Percentiles rank a stretch among this genome's conserved stretches.
Conservation (phyloP, 176 grass and related monocot species). For the Tillandsia fasciculata region DNA sequence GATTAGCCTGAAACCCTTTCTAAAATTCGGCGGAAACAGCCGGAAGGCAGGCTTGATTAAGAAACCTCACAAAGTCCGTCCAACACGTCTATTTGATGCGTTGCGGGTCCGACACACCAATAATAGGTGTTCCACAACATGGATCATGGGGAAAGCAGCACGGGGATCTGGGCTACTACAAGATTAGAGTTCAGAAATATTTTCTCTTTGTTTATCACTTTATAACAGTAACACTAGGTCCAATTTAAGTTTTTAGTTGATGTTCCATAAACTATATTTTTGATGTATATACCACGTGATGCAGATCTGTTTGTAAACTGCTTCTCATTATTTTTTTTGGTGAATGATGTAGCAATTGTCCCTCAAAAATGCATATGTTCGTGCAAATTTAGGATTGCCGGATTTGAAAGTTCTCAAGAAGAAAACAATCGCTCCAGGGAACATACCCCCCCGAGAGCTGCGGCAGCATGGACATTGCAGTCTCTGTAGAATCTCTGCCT, state of each 20-base stretch:
- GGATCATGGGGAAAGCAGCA: no score
- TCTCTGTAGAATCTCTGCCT: constrained; percentile 22
- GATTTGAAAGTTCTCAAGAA: constrained; percentile 19
- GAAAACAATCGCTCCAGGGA: not conserved
- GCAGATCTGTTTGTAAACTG: constrained; percentile 6
- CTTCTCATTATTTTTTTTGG: constrained; percentile 30
- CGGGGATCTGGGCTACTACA: no score
- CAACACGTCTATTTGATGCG: no score
- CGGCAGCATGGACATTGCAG: not conserved
- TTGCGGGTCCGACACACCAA: no score
- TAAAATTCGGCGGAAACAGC: no score
- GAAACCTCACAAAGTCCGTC: no score
- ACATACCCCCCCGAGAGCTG: not conserved
- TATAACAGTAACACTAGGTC: not conserved
- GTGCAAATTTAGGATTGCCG: constrained; percentile 47
- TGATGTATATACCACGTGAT: not conserved
- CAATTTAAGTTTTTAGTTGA: not conserved
- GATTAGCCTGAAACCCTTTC: no score
- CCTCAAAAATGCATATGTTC: constrained; percentile 45
- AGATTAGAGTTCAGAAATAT: no score
- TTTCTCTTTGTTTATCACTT: not conserved
- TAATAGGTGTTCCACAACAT: no score
- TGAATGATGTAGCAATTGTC: constrained; percentile 56
- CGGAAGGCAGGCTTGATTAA: no score
- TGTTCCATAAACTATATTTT: not conserved